Conservation (phyloP, 495 filamentous ascomycete genomes). For the Baudoinia panamericana region DNA sequence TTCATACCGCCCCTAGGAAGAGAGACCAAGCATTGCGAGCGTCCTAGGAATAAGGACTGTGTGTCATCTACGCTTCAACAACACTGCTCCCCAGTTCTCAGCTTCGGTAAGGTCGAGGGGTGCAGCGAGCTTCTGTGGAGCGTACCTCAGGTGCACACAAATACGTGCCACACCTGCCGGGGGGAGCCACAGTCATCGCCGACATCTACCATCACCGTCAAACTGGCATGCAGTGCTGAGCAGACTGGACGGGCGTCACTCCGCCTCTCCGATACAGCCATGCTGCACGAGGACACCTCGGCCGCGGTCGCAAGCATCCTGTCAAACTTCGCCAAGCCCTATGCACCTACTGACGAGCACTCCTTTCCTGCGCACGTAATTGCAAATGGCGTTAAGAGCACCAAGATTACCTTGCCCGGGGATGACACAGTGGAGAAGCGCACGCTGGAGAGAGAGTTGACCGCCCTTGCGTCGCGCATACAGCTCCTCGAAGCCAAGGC, state of each 20-base stretch:
- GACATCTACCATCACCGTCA: too few species aligned
- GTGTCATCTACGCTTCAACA: too few species aligned
- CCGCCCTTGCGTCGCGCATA: constrained; percentile 33
- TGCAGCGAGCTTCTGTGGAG: too few species aligned
- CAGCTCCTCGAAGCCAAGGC: constrained; percentile 36
- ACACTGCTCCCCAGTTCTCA: too few species aligned
- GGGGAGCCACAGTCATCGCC: too few species aligned
- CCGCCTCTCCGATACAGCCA: constrained; percentile 8
- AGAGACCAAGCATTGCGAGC: too few species aligned
- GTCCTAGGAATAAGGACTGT: too few species aligned
- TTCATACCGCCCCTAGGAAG: too few species aligned
- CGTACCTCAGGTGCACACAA: too few species aligned
- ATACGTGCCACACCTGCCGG: too few species aligned
- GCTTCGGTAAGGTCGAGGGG: too few species aligned
- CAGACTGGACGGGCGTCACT: background rate
- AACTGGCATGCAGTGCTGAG: background rate
- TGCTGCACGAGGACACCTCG: constrained; percentile 25
- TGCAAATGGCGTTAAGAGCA: constrained; percentile 25
- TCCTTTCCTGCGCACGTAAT: constrained; percentile 24
- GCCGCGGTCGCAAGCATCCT: constrained; percentile 26
- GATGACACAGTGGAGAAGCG: constrained; percentile 36
- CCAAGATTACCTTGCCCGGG: constrained; percentile 32
- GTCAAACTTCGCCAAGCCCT: constrained; percentile 29
- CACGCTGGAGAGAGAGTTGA: constrained; percentile 34
- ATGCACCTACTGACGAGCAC: constrained; percentile 21